Conservation (phyloP, 2,329 filamentous ascomycete species). For the Diplodia seriata region DNA sequence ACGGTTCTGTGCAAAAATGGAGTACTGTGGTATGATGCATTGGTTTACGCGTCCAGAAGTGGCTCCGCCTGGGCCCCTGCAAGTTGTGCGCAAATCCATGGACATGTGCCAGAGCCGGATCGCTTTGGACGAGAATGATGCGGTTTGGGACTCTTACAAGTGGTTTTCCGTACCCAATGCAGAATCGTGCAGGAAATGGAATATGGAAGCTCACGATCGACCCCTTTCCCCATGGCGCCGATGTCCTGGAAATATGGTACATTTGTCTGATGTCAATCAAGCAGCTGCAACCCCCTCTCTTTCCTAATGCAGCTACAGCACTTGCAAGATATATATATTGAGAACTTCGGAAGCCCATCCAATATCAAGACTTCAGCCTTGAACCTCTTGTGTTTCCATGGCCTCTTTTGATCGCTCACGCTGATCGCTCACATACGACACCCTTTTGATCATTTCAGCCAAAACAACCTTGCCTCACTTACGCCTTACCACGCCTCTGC, state of each 20-base stretch:
- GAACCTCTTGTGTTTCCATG: neutral
- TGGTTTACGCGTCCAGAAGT: slow-evolving; percentile 2
- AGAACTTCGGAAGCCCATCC: neutral
- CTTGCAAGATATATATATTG: neutral
- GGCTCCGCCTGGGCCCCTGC: neutral
- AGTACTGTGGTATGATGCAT: slow-evolving; percentile 29
- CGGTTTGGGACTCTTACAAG: neutral
- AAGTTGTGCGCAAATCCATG: neutral
- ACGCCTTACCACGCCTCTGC: neutral
- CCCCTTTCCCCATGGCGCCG: neutral
- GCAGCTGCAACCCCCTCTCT: neutral
- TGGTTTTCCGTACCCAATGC: neutral
- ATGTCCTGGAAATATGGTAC: neutral
- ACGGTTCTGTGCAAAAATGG: slow-evolving; percentile 31
- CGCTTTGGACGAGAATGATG: neutral
- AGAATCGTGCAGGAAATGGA: slow-evolving; percentile 5
- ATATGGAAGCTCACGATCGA: neutral
- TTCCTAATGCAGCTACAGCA: neutral
- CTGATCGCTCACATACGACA: neutral
- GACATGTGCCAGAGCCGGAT: neutral
- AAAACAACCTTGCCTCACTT: neutral
- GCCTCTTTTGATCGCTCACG: neutral
- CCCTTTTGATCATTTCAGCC: neutral
- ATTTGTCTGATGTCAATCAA: neutral
- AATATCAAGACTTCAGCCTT: neutral